These are phyloP conservation scores for Vitis hybrid DNA, from an alignment of 177 flowering plant genomes.

Conservation along the genomic window DNA sequence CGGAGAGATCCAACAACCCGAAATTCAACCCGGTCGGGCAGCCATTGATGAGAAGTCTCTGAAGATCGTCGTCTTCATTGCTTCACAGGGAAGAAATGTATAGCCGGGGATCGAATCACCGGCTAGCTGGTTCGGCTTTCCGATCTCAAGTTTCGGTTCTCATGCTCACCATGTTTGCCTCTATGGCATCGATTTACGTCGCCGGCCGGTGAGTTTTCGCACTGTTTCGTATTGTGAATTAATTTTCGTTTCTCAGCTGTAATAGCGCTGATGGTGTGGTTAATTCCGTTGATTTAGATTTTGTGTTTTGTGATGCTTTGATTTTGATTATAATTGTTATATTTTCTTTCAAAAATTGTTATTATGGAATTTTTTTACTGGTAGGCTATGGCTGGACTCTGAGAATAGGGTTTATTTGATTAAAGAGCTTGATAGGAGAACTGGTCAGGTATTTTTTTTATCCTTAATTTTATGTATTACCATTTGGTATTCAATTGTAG, in stretches of 20 bases:
- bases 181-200: constrained; percentile 52
- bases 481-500: no score
- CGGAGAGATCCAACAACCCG: no score
- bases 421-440: constrained; percentile 87
- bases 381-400: constrained; percentile 92
- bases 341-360: background rate
- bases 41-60: no score
- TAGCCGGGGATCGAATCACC: constrained; percentile 31
- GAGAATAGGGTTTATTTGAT: constrained; percentile 75
- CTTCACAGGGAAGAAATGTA: constrained; percentile 14
- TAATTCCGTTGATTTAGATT: background rate
- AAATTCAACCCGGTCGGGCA: no score
- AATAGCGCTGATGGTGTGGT: no score
- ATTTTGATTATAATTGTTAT: background rate
- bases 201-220: constrained; percentile 60
- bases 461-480: background rate
- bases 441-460: constrained; percentile 63
- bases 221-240: background rate
- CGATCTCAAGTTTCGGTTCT: constrained; percentile 40
- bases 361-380: constrained; percentile 1
- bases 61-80: no score
- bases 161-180: constrained; percentile 53
- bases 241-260: no score
- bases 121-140: constrained; percentile 24
- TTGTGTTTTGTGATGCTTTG: background rate